Conservation (phyloP, 1,139 yeast genomes). For the Meyerozyma athensensis region DNA sequence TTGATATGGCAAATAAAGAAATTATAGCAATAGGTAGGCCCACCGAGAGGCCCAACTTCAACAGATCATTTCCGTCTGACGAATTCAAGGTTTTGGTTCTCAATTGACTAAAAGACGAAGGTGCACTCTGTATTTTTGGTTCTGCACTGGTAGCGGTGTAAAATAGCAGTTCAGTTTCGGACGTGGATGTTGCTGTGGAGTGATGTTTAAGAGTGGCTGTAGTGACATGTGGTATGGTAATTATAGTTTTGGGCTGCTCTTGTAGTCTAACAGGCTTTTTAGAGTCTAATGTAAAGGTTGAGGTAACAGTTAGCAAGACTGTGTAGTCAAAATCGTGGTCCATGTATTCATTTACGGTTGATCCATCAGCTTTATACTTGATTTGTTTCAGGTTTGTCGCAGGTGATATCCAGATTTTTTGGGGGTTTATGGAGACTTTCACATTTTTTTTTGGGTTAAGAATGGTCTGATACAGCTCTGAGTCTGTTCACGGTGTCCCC, state of each 20-base stretch:
- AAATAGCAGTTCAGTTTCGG: neutral
- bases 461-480: too few species aligned
- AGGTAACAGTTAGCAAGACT: neutral
- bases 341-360: neutral
- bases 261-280: neutral
- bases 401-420: too few species aligned
- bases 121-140: too few species aligned
- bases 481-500: too few species aligned
- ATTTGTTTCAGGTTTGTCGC: neutral
- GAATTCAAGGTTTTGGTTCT: neutral
- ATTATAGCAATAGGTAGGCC: slow-evolving; percentile 41
- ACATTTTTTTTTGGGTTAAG: too few species aligned
- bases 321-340: neutral
- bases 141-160: neutral
- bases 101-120: too few species aligned
- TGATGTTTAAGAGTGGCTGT: neutral
- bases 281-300: neutral
- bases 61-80: slow-evolving; percentile 6
- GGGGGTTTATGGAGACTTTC: too few species aligned
- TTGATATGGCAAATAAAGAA: slow-evolving; percentile 20
- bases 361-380: neutral
- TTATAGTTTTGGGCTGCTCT: neutral
- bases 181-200: neutral
- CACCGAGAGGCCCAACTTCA: slow-evolving; percentile 35
- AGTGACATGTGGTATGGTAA: neutral